phyloP scores from a whole-genome alignment of 306 rosid genomes.

The Medicago truncatula region DNA sequence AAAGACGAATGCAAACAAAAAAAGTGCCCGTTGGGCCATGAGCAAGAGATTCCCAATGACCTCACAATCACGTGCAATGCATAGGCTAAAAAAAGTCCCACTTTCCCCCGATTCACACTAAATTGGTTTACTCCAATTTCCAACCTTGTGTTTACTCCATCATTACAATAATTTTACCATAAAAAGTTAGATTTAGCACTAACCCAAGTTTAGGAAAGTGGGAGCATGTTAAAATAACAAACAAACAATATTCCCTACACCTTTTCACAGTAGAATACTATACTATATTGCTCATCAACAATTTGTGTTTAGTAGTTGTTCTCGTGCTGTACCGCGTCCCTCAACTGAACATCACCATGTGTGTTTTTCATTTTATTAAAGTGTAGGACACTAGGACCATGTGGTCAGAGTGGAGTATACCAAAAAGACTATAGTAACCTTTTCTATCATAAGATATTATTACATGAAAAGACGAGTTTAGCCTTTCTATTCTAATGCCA shows the following conservation, averaged over 20 bases:
- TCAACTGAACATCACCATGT: constrained; percentile 4
- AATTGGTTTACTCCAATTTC: background rate
- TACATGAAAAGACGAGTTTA: background rate
- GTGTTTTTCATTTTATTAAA: constrained; percentile 2
- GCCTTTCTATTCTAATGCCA: constrained; percentile 25
- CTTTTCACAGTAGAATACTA: background rate
- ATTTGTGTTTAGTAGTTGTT: constrained; percentile 37
- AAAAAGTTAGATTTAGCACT: constrained; percentile 39
- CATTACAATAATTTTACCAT: background rate
- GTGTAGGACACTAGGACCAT: constrained; percentile 27
- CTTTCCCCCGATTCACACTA: constrained; percentile 14
- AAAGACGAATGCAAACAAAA: constrained; percentile 40
- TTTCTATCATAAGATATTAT: background rate
- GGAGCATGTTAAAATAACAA: constrained; percentile 19
- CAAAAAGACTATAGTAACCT: background rate
- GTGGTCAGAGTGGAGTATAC: background rate
- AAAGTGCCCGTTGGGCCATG: constrained; percentile 38
- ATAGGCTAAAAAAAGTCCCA: constrained; percentile 26
- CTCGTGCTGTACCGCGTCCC: constrained; percentile 39
- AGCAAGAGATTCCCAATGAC: constrained; percentile 51
- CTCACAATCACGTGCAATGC: constrained; percentile 70
- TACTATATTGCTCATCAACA: constrained; percentile 23
- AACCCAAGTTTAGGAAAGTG: constrained; percentile 39
- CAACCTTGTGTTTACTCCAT: constrained; percentile 27
- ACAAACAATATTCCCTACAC: constrained; percentile 21